A percentile compares a stretch with the other conserved stretches of the same genome.
Conservation (phyloP, 176 grass and related monocot genomes). For the Elymus sibiricus region DNA sequence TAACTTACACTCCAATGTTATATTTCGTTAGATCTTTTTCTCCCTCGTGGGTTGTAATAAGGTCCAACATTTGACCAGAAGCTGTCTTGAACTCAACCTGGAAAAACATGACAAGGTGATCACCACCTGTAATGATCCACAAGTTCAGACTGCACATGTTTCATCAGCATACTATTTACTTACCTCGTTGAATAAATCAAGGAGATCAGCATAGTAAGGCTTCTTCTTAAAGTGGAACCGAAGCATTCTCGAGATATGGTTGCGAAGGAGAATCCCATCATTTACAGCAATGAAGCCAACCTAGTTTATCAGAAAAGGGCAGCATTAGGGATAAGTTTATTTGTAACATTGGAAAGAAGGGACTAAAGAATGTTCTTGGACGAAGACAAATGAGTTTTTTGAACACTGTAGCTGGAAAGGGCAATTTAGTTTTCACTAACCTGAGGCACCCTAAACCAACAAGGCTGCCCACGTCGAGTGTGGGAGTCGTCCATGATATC, state of each 20-base stretch:
- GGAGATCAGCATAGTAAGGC: constrained; percentile 91
- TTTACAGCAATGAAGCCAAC: constrained; percentile 88
- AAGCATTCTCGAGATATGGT: constrained; percentile 75
- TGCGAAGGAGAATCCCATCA: constrained; percentile 86
- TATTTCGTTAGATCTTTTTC: constrained; percentile 89
- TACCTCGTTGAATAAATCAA: constrained; percentile 97
- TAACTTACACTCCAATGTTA: constrained; percentile 64
- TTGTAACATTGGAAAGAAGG: neutral
- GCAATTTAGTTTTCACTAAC: constrained; percentile 36
- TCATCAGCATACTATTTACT: neutral
- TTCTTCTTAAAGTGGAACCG: constrained; percentile 69
- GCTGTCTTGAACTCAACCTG: constrained; percentile 97
- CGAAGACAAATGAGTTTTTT: neutral
- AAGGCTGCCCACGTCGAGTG: constrained; percentile 84
- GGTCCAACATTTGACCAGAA: constrained; percentile 94
- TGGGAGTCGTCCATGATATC: constrained; percentile 95
- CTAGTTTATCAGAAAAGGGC: constrained; percentile 34
- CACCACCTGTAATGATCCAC: constrained; percentile 8
- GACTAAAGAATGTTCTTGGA: neutral
- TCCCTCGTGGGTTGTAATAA: constrained; percentile 91
- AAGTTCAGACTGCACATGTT: neutral
- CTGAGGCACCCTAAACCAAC: constrained; percentile 81
- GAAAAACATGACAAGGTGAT: constrained; percentile 20
- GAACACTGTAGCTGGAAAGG: neutral
- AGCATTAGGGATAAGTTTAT: neutral